phyloP scores from a whole-genome alignment of 2,329 filamentous ascomycete genomes.

The Drechslerella coelobrocha region DNA sequence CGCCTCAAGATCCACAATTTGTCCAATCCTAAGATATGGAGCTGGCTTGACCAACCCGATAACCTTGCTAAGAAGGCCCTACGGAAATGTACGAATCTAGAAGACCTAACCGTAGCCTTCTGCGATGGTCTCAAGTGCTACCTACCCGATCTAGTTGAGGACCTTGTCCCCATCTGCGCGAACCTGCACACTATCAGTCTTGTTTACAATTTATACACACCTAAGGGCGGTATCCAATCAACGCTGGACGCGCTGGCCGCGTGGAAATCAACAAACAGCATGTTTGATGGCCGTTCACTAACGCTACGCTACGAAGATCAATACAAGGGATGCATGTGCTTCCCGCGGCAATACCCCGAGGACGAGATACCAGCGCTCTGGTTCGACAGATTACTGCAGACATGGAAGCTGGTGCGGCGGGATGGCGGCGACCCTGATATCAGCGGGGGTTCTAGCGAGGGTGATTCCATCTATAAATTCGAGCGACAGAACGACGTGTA shows the following conservation, averaged over 20 bases:
- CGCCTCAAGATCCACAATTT: conserved; percentile 19
- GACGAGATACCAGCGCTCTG: conserved; percentile 30
- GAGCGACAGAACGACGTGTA: conserved; percentile 26
- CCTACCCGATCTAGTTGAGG: conserved; percentile 25
- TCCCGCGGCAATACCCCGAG: conserved; percentile 11
- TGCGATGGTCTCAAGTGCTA: conserved; percentile 29
- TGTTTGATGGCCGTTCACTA: conserved; percentile 28
- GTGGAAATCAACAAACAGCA: conserved; percentile 13
- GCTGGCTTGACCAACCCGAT: conserved; percentile 15
- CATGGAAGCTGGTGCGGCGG: conserved; percentile 15
- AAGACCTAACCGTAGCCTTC: conserved; percentile 30
- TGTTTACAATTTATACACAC: conserved; percentile 16
- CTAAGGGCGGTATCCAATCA: neutral
- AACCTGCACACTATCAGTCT: conserved; percentile 22
- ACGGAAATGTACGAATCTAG: conserved; percentile 26
- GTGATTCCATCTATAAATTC: conserved; percentile 15
- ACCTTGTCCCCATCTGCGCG: conserved; percentile 16
- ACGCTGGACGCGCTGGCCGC: neutral
- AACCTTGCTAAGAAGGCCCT: conserved; percentile 19
- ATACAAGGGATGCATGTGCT: conserved; percentile 22
- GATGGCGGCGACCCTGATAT: neutral
- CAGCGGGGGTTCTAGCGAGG: too few species aligned
- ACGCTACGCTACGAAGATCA: conserved; percentile 22
- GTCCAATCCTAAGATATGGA: conserved; percentile 14
- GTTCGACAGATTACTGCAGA: conserved; percentile 33